Base-by-base conservation (phyloP, 2,329 filamentous ascomycete species). In the Bipolaris sorokiniana region DNA sequence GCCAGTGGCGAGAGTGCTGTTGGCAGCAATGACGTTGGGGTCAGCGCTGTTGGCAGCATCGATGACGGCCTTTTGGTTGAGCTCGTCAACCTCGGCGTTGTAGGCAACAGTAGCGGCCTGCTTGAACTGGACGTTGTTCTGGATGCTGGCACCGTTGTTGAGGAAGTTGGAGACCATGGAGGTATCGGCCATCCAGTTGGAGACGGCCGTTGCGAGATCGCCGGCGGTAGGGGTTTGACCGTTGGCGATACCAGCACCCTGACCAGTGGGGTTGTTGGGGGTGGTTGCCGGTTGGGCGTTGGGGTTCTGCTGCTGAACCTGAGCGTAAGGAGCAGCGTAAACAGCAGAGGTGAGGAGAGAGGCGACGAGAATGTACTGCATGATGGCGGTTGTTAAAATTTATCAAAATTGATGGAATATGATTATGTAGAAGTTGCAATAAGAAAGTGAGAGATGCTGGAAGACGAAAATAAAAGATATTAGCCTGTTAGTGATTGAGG, bases 81-180 rank as follows among this genome's bases (percentile, higher is more conserved):
- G 70, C 59, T 77, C 74, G 45, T 77, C 74, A 18, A 76, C 72
- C 57, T 77, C 74, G 42, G 74, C 74, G 54, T 75, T 75, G 66
- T 66, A 74, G 15, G 74, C 74, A 13, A 74, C 74, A 7, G 67
- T 66, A 31, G 74, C 74, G 42, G 73, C 73, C 48, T 72, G 68
- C 63, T 74, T 76, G 68, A 77, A 77, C 7, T 64, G 62, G 13
- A 64, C 65, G 46, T 74, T 70, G 64, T 76, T 75, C 60, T 66
- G 63, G 52, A 74, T 74, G 62, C 51, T 65, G 15, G 59, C 54
- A 36, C 73, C 74, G 3, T 61, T 71, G 66, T 76, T 73, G 44
- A 74, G 61, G 67, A 77, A 77, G 65, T 70, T 70, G 54, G 74
- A 76, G 15, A 77, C 74, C 67, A 76, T 75, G 18, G 69, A 72